A percentile compares a stretch with the other conserved stretches of the same genome.
Conservation (phyloP, 208 protist genomes). For the Naegleria lovaniensis region DNA sequence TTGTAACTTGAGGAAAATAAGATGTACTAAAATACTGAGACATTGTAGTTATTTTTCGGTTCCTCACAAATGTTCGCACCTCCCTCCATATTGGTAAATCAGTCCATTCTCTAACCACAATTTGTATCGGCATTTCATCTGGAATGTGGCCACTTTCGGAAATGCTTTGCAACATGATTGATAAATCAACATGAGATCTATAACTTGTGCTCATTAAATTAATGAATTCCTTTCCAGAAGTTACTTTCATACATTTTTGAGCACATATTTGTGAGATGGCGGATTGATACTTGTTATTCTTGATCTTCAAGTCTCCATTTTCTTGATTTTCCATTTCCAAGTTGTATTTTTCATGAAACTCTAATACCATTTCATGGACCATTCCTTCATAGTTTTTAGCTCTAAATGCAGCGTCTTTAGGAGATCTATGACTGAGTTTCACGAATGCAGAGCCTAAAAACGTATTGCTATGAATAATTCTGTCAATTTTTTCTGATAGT, state of each 20-base stretch:
- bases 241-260: not conserved
- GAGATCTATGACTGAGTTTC: not conserved
- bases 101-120: not conserved
- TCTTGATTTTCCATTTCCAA: not conserved
- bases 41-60: not conserved
- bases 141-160: not conserved
- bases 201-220: not conserved
- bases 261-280: not conserved
- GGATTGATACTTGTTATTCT: not conserved
- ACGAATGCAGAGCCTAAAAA: not conserved
- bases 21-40: not conserved
- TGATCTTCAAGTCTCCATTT: not conserved
- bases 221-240: not conserved
- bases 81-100: not conserved
- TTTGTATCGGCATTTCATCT: not conserved
- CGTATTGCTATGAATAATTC: not conserved
- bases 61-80: not conserved
- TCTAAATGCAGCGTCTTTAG: not conserved
- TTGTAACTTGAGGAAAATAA: not conserved
- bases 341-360: not conserved
- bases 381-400: not conserved
- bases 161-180: not conserved
- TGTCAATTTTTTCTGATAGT: not conserved
- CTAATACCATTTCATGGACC: not conserved
- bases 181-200: not conserved